These are phyloP conservation scores for Hanseniaspora clermontiae DNA, from an alignment of 805 yeast species.

Conservation along the genomic window DNA sequence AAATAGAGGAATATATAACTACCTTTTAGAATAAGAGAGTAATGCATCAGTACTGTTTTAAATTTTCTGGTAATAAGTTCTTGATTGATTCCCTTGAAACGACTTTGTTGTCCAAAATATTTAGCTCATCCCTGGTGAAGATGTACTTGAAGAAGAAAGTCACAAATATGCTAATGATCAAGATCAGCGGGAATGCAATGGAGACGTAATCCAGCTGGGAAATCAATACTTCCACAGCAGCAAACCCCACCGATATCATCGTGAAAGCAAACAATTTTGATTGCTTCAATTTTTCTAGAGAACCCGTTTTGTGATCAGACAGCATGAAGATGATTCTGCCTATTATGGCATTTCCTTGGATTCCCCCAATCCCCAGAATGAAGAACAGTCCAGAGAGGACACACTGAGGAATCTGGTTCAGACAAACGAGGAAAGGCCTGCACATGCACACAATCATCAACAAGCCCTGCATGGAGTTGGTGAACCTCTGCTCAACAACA, in stretches of 20 bases:
- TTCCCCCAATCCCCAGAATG: conserved; percentile 79
- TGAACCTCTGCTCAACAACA: conserved; percentile 81
- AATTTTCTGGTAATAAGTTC: conserved; percentile 28
- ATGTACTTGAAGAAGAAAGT: conserved; percentile 51
- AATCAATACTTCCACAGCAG: conserved; percentile 70
- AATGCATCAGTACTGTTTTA: conserved; percentile 9
- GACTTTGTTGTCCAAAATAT: conserved; percentile 51
- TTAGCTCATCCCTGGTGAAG: conserved; percentile 50
- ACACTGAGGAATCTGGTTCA: conserved; percentile 82
- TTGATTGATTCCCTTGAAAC: conserved; percentile 45
- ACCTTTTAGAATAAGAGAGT: too few species aligned
- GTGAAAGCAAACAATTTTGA: conserved; percentile 41
- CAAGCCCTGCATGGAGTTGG: conserved; percentile 75
- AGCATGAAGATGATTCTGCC: conserved; percentile 49
- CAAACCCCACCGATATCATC: conserved; percentile 49
- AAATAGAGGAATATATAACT: not conserved
- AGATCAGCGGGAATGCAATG: conserved; percentile 82
- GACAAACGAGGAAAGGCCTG: conserved; percentile 66
- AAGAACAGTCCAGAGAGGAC: conserved; percentile 86
- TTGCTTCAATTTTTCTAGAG: conserved; percentile 26
- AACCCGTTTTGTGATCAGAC: conserved; percentile 39
- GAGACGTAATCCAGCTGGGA: conserved; percentile 73
- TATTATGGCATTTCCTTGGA: conserved; percentile 54
- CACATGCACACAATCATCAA: conserved; percentile 79
- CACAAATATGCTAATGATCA: conserved; percentile 50